Percentiles rank a stretch among this genome's conserved stretches.
phyloP scores from a whole-genome alignment of 805 yeast species.

The Maudiozyma pseudohumilis region DNA sequence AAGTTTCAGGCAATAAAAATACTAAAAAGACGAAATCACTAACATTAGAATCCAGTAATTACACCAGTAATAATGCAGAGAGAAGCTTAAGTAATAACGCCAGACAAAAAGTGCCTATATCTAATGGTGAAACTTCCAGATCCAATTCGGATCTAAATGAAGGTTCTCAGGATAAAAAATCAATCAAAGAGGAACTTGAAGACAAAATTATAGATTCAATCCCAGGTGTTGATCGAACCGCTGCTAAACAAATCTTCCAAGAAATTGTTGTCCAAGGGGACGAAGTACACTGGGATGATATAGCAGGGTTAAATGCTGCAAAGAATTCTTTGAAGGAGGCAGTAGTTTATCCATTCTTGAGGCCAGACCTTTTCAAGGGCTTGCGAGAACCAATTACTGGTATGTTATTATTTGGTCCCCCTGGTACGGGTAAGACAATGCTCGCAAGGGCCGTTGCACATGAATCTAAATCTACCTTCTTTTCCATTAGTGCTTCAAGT shows the following conservation, averaged over 20 bases:
- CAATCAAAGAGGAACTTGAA: conserved; percentile 4
- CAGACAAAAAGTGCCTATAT: background rate
- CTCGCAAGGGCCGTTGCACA: conserved; percentile 94
- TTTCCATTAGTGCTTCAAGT: conserved; percentile 83
- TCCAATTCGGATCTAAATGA: conserved; percentile 2
- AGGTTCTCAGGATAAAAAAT: background rate
- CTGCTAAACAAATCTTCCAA: conserved; percentile 76
- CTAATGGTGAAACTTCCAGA: background rate
- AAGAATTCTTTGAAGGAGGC: conserved; percentile 85
- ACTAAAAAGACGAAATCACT: background rate
- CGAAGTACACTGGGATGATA: conserved; percentile 89
- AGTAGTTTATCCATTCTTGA: conserved; percentile 86
- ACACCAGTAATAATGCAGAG: background rate
- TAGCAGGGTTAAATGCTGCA: conserved; percentile 86
- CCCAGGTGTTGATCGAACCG: conserved; percentile 63
- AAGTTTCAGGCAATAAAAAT: background rate
- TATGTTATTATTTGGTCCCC: conserved; percentile 94
- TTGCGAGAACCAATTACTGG: conserved; percentile 91
- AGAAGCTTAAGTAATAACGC: background rate
- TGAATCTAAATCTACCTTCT: conserved; percentile 87
- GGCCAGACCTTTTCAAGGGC: conserved; percentile 89
- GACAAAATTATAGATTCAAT: conserved; percentile 28
- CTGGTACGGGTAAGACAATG: conserved; percentile 99
- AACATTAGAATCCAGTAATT: background rate
- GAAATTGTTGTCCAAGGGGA: conserved; percentile 88